Evolutionary conservation across 345 rosid species (phyloP), one percentile per base, ranked within the genome.

Genomic region (Kernera saxatilis): DNA sequence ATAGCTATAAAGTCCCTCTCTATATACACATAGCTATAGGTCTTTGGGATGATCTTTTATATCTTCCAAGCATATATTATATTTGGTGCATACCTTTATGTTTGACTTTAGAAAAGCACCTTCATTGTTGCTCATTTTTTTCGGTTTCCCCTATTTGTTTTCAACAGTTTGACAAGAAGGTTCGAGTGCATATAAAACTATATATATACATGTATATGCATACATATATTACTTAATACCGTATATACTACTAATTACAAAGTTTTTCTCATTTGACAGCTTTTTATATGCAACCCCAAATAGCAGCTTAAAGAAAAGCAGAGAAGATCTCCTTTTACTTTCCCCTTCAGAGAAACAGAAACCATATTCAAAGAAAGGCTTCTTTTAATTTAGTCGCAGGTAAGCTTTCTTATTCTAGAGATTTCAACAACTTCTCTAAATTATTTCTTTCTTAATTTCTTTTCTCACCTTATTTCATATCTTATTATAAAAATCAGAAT

Each of bases 71-170:
- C 27, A 70, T 45, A 66, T 57, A 73, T 51, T 74, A 50, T 74
- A 74, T 74, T 26, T 75, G 40, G 36, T 75, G 27, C 33, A 60
- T 60, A 68, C 69, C 69, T 75, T 75, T 75, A 43, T 68, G 69
- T 75, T 68, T 75, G 74, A 75, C 78, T 68, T 68, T 43, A 33
- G 33, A 58, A 67, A 74, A 60, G 73, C 73, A 74, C 49, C 45
- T 57, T 66, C 65, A 11, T 49, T 49, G 35, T 74, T 49, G 27
- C 56, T 40, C 56, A 8, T 44, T 23, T 48, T 68, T 51, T 33
- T 33, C 2, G 12, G 13, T 27, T 37, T 73, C 25, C 61, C 19
- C 46, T 62, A 71, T 52, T 51, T 72, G 64, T 57, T 63, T 43
- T 53, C 62, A 64, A 57, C 72, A 65, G 77, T 73, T 73, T 0